Base-by-base conservation (phyloP, 495 filamentous ascomycete species). In the Rusavskia elegans region DNA sequence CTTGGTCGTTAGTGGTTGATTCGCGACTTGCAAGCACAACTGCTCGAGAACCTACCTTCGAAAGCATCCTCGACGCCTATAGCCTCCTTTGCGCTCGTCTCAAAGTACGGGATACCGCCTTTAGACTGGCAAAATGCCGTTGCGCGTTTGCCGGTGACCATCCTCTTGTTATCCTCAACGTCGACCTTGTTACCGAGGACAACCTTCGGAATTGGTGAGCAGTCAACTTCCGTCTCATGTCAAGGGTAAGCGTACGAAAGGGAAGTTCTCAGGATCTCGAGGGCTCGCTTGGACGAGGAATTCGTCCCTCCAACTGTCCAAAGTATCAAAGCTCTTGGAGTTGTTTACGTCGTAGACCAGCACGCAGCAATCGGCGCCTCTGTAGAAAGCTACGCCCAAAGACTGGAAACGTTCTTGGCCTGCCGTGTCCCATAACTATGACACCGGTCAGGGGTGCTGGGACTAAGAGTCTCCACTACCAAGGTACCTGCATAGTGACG, bases 131-230 rank as follows among this genome's bases (percentile, higher is more conserved):
- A 99, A 68, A 95, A 99, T 8, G 89, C 86, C 82, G 87, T 89
- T 20, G 92, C 92, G 53, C 90, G 77, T 75, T 95, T 96, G 57
- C 81, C 85, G 14, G 89, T 92, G 56, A 99, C 92, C 75, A 92
- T 87, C 59, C 92, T 75, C 76, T 95, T 97, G 75, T 82, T 93
- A 69, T 99, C 92, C 64, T 96, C 89, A 36, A 95, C 84, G 74
- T 99, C 92, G 62, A 97, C 93, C 76, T 99, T 99, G 73, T 99
- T 99, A 35, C 93, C 92, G 49, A 99, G 79, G 21, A 97, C 89
- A 48, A 92, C 84, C 84, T 88, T 50, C 25, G 48, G 6, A 40
- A 9, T 27, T 27, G n/a, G 49, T 51, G 41, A 55, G n/a, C 42
- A 39, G 42, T 27, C n/a, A 40, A 10, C 20, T 11, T 55, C 13